Percentiles rank a stretch among this genome's conserved stretches.
phyloP scores from a whole-genome alignment of 2,329 filamentous ascomycete genomes.

The Ophiostoma sp. region DNA sequence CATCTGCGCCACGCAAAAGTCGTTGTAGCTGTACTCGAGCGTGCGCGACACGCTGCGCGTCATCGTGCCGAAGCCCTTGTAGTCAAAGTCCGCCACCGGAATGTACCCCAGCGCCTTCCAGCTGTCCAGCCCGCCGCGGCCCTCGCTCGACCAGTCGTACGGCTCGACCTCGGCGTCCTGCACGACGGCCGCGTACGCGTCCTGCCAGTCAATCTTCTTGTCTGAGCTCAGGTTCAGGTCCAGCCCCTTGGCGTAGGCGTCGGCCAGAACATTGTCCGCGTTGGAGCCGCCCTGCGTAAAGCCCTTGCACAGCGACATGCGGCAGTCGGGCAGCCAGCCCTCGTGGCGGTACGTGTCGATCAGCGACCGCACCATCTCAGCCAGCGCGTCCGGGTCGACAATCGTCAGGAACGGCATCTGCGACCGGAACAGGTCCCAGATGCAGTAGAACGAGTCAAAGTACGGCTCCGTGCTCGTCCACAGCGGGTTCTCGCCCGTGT shows the following conservation, averaged over 20 bases:
- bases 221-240: slow-evolving; percentile 42
- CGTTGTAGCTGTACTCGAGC: slow-evolving; percentile 73
- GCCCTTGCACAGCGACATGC: slow-evolving; percentile 70
- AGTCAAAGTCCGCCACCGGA: slow-evolving; percentile 63
- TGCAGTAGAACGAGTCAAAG: slow-evolving; percentile 71
- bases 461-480: slow-evolving; percentile 65
- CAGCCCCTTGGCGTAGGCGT: slow-evolving; percentile 60
- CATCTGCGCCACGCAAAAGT: slow-evolving; percentile 63
- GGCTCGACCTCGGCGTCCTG: slow-evolving; percentile 9
- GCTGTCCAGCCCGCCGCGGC: slow-evolving; percentile 51
- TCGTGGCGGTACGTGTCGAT: slow-evolving; percentile 66
- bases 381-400: slow-evolving; percentile 58
- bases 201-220: slow-evolving; percentile 54
- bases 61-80: slow-evolving; percentile 60
- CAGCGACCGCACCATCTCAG: slow-evolving; percentile 63
- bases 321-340: slow-evolving; percentile 69
- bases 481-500: slow-evolving; percentile 65
- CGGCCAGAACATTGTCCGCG: slow-evolving; percentile 62
- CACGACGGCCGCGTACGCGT: slow-evolving; percentile 65
- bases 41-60: slow-evolving; percentile 68
- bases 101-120: slow-evolving; percentile 71
- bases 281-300: slow-evolving; percentile 72
- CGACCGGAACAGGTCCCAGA: slow-evolving; percentile 67
- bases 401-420: slow-evolving; percentile 66
- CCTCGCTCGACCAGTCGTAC: slow-evolving; percentile 8